phyloP scores from a whole-genome alignment of 1,284 basidiomycete species.

The Coriolopsis trogii region DNA sequence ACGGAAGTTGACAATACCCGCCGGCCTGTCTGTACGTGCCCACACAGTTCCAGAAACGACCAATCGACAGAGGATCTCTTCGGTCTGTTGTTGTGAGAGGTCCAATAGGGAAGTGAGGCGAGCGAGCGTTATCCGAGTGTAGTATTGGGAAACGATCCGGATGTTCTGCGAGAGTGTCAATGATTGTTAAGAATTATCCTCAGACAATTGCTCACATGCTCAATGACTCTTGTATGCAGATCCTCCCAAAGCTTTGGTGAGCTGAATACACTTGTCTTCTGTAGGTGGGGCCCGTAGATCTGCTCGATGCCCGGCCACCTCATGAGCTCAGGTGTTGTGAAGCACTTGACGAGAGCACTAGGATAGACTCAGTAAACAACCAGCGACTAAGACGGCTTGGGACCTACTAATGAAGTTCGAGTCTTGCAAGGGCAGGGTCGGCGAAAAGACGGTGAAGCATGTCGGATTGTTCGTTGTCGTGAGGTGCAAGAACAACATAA shows the following conservation, averaged over 20 bases:
- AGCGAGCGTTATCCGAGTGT: conserved; percentile 87
- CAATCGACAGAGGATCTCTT: conserved; percentile 85
- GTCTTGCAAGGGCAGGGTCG: conserved; percentile 77
- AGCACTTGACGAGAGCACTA: conserved; percentile 95
- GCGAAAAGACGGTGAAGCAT: conserved; percentile 89
- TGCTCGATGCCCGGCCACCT: conserved; percentile 96
- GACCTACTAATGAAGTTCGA: conserved; percentile 87
- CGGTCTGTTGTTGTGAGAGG: conserved; percentile 80
- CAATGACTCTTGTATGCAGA: conserved; percentile 93
- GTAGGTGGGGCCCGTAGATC: conserved; percentile 86
- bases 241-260: conserved; percentile 90
- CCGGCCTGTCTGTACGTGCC: conserved; percentile 93
- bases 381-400: background rate
- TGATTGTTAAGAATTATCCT: background rate
- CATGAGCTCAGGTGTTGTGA: conserved; percentile 95
- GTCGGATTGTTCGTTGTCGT: conserved; percentile 97
- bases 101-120: conserved; percentile 90
- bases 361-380: conserved; percentile 6
- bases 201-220: conserved; percentile 73
- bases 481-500: conserved; percentile 91
- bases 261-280: conserved; percentile 82
- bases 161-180: conserved; percentile 71
- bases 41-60: conserved; percentile 92
- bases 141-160: conserved; percentile 93
- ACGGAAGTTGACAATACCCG: conserved; percentile 88